Base-by-base conservation (phyloP, 129 eudicot genomes). In the Arctium minus region DNA sequence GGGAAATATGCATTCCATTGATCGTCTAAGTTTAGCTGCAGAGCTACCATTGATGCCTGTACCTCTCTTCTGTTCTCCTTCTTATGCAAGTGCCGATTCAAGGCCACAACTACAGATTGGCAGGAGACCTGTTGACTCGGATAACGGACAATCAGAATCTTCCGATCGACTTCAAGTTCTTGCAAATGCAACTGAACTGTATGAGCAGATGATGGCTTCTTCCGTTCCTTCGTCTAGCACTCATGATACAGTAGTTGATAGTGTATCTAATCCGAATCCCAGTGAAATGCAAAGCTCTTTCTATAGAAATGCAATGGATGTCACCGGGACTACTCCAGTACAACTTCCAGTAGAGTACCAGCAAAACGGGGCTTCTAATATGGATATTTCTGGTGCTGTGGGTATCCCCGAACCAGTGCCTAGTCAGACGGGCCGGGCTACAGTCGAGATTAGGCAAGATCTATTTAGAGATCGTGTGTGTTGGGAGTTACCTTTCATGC, bases 121-220 rank as follows among this genome's bases (percentile, higher is more conserved):
- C 18, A 97, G 85, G 37, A 18, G 95, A 75, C 84, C 92, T 27
- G 73, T 70, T 83, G 87, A 79, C 31, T 13, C 70, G 0, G 87
- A 48, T 39, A 84, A 60, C 44, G 31, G 69, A 13, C 84, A 68
- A 17, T 11, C 18, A 69, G 87, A 84, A 84, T 79, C 93, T 67
- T 91, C 97, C 0, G 95, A 91, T 53, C 88, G 98, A 29, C 89
- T 96, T 85, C 87, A 93, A 76, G 94, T 97, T 78, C 94, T 93
- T 82, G 94, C 99, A 62, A 93, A 95, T 35, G 96, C 97, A 30
- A 87, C 97, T 13, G 99, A 97, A 39, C 96, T 93, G 81, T 96
- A 96, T 80, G 98, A 93, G 72, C 94, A 91, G 37, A 82, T 96
- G 85, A 83, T 88, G 84, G 86, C 99, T 72, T 97, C 97, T 53